Evolutionary conservation across 352 stramenopile genomes (phyloP), one percentile per base, ranked within the genome.

Genomic region (Globisporangium okanoganense): DNA sequence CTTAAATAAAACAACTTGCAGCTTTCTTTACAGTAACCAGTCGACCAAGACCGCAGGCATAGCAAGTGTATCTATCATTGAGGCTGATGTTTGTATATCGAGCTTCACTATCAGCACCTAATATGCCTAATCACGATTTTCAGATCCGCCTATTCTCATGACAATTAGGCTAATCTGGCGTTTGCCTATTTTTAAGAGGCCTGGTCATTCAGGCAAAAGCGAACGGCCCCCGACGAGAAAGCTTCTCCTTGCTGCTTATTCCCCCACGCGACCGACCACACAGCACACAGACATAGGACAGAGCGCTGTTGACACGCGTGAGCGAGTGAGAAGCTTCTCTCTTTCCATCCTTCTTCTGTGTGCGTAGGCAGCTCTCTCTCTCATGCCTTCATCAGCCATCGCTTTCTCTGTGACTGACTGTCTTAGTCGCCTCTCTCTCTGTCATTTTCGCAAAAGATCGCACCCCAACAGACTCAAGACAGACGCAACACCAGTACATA

Each of bases 401-500:
- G 9, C 52, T n/a, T 16, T 58, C 22, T 31, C 50, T n/a, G 12
- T 27, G 35, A 35, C 51, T 45, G 31, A 20, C 33, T 7, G 51
- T 44, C 51, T 58, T 58, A 58, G 35, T 58, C 51, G 25, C 51
- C 13, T 36, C 16, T 50, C n/a, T 50, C 53, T 38, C 35, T 36
- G 25, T 36, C 52, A 58, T 40, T 58, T 40, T 31, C 36, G 24
- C 36, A 51, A 60, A 60, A 50, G 40, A 51, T 50, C 40, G 22
- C 54, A 50, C 27, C 50, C 5, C 50, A 2, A 56, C 29, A 56
- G 18, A 52, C 45, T 7, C 25, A 45, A 44, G 31, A 43, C 31
- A 16, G n/a, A 45, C n/a, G 49, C 18, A 29, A 16, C 16, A 48
- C 5, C 12, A 51, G 20, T 20, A 18, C 31, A 35, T 20, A 35